Conservation (phyloP, 441 rosid genomes). For the Melastoma candidum region DNA sequence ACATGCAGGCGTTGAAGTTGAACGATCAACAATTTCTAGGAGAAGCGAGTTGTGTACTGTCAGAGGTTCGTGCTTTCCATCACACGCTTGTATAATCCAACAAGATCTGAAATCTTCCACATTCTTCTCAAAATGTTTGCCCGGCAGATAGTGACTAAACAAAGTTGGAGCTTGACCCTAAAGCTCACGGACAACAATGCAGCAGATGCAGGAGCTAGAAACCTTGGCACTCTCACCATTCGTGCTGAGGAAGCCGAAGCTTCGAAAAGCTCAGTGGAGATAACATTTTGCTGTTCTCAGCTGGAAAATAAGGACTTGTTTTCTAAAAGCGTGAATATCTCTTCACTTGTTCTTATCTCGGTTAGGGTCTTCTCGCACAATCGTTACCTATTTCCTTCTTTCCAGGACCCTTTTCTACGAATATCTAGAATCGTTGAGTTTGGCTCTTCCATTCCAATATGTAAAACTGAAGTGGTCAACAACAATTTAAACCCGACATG, state of each 20-base stretch:
- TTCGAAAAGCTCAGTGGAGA: constrained; percentile 64
- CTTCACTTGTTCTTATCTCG: constrained; percentile 10
- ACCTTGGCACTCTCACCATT: constrained; percentile 53
- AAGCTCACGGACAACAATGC: constrained; percentile 52
- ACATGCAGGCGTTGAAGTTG: constrained; percentile 70
- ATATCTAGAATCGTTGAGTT: constrained; percentile 69
- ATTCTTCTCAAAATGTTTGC: constrained; percentile 2
- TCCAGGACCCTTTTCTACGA: constrained; percentile 78
- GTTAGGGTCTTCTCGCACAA: constrained; percentile 12
- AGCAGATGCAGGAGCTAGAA: constrained; percentile 22
- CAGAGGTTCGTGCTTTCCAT: constrained; percentile 47
- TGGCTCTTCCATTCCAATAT: constrained; percentile 59
- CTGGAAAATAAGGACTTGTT: constrained; percentile 72
- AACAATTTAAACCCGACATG: constrained; percentile 63
- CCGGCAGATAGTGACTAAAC: constrained; percentile 60
- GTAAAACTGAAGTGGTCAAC: constrained; percentile 82
- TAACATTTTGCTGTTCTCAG: constrained; percentile 60
- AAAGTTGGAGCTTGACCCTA: constrained; percentile 48
- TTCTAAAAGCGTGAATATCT: constrained; percentile 65
- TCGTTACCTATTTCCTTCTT: constrained; percentile 9
- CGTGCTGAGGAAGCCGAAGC: constrained; percentile 79
- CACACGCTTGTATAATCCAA: background rate
- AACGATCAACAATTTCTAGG: constrained; percentile 93
- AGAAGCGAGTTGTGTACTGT: constrained; percentile 64
- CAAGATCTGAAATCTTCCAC: background rate